A percentile compares a stretch with the other conserved stretches of the same genome.
Conservation (phyloP, 2,329 filamentous ascomycete genomes). For the Claviceps sorghi region DNA sequence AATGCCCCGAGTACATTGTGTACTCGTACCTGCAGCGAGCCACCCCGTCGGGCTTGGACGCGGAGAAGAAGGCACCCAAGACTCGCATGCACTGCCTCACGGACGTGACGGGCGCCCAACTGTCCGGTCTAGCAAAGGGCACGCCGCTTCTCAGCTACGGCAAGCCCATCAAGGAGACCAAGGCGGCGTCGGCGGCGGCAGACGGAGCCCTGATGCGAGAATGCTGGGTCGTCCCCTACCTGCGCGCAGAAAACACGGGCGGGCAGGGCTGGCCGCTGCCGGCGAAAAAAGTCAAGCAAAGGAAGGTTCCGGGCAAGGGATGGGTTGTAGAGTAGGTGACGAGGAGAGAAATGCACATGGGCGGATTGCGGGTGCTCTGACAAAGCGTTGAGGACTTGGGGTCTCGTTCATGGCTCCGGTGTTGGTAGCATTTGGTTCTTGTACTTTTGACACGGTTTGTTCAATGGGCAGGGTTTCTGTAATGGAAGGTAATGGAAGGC, state of each 20-base stretch:
- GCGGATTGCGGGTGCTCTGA: no score
- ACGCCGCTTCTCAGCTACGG: constrained; percentile 74
- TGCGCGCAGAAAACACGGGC: constrained; percentile 53
- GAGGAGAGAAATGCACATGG: not conserved
- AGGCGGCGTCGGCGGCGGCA: constrained; percentile 23
- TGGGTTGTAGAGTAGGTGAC: constrained; percentile 51
- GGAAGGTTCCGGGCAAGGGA: constrained; percentile 53
- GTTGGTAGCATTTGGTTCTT: not conserved
- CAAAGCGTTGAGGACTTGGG: not conserved
- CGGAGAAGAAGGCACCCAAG: constrained; percentile 45
- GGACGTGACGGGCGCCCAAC: constrained; percentile 58
- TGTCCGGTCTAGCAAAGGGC: constrained; percentile 65
- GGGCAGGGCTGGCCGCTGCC: constrained; percentile 72
- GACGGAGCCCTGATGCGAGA: constrained; percentile 40
- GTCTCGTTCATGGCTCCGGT: not conserved
- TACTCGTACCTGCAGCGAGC: constrained; percentile 74
- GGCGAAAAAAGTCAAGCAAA: constrained; percentile 71
- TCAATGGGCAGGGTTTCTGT: not conserved
- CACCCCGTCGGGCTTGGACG: constrained; percentile 32
- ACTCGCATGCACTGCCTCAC: constrained; percentile 83
- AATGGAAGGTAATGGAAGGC: not conserved
- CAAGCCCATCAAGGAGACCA: constrained; percentile 79
- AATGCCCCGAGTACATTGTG: constrained; percentile 76
- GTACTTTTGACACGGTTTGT: not conserved
- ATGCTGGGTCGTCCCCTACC: constrained; percentile 68